These are phyloP conservation scores for Mycosphaerelloides madeirae DNA, from an alignment of 2,329 filamentous ascomycete species.

Conservation along the genomic window DNA sequence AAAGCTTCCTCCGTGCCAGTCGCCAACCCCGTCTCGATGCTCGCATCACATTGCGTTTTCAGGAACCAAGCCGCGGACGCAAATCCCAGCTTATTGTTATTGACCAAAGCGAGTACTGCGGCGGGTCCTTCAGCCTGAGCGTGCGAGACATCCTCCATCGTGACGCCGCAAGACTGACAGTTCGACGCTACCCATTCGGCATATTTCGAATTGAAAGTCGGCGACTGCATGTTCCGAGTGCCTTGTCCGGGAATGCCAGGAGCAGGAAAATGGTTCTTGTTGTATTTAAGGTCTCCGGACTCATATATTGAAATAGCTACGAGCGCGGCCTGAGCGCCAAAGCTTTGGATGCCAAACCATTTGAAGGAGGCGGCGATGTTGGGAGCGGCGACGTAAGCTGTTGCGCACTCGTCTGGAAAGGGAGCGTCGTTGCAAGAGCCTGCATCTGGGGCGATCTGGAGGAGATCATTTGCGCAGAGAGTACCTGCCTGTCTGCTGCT, in stretches of 20 bases:
- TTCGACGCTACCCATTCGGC: constrained; percentile 44
- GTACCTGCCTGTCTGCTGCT: too few relatives aligned
- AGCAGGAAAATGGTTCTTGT: constrained; percentile 57
- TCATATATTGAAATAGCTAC: constrained; percentile 69
- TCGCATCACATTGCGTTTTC: constrained; percentile 47
- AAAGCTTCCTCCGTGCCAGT: constrained; percentile 49
- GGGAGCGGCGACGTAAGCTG: constrained; percentile 57
- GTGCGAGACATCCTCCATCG: constrained; percentile 27
- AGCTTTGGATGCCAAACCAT: constrained; percentile 52
- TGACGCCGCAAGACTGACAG: constrained; percentile 18
- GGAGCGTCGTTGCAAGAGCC: constrained; percentile 47
- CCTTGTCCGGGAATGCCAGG: constrained; percentile 61
- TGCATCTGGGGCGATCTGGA: constrained; percentile 55
- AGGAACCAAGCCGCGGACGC: constrained; percentile 60
- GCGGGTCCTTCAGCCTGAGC: constrained; percentile 35
- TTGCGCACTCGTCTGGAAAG: constrained; percentile 58
- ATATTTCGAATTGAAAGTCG: constrained; percentile 53
- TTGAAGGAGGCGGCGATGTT: constrained; percentile 54
- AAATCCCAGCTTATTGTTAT: constrained; percentile 50
- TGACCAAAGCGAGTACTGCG: constrained; percentile 49
- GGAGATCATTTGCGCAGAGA: constrained; percentile 31
- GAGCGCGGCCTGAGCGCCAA: constrained; percentile 63
- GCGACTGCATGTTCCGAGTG: constrained; percentile 63
- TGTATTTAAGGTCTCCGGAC: constrained; percentile 63
- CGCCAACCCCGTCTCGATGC: constrained; percentile 43